These are phyloP conservation scores for Opeltia flavorubescens DNA, from an alignment of 495 filamentous ascomycete genomes.

Conservation along the genomic window DNA sequence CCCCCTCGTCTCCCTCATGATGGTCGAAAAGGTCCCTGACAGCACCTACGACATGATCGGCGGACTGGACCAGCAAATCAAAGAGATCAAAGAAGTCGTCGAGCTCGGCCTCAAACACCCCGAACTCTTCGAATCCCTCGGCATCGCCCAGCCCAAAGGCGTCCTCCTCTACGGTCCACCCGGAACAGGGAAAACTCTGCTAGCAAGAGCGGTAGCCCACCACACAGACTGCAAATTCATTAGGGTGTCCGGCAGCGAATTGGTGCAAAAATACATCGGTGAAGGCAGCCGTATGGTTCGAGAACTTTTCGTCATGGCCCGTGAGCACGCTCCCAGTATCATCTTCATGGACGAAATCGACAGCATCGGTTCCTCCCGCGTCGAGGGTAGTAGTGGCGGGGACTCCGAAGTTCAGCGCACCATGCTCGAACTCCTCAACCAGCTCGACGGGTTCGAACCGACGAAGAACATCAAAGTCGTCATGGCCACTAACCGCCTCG, in stretches of 20 bases:
- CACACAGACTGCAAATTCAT: constrained; percentile 99
- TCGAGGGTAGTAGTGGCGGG: constrained; percentile 86
- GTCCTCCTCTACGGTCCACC: constrained; percentile 95
- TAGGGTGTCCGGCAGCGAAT: constrained; percentile 83
- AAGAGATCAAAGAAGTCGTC: constrained; percentile 99
- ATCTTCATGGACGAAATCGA: constrained; percentile 99
- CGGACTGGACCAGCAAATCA: constrained; percentile 96
- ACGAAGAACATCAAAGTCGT: constrained; percentile 99
- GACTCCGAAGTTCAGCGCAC: constrained; percentile 99
- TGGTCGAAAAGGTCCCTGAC: constrained; percentile 99
- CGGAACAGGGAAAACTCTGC: constrained; percentile 91
- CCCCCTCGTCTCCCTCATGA: constrained; percentile 99
- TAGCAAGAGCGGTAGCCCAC: constrained; percentile 91
- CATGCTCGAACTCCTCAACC: constrained; percentile 97
- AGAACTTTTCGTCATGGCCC: constrained; percentile 97
- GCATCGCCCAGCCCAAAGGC: constrained; percentile 95
- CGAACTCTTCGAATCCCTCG: constrained; percentile 95
- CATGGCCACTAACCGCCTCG: constrained; percentile 96
- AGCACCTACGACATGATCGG: constrained; percentile 99
- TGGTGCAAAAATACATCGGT: constrained; percentile 99
- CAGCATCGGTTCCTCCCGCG: constrained; percentile 91
- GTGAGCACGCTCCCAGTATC: constrained; percentile 97
- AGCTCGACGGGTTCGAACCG: constrained; percentile 96
- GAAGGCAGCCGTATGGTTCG: constrained; percentile 98
- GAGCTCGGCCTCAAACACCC: constrained; percentile 97